Base-by-base conservation (phyloP, 306 rosid species). In the Vigna radiata region DNA sequence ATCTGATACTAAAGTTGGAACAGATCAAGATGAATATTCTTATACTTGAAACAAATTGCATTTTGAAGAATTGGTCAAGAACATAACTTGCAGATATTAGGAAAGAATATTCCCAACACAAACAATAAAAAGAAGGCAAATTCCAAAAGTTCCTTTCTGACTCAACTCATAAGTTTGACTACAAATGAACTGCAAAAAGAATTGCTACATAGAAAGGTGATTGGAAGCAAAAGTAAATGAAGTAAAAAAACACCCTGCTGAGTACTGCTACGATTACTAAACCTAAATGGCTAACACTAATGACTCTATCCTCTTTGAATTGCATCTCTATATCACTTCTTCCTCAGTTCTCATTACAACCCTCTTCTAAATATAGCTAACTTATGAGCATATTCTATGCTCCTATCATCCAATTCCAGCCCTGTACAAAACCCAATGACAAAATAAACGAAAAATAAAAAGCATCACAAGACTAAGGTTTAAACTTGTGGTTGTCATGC, bases 111-210 rank as follows among this genome's bases (percentile, higher is more conserved):
- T 6, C 8, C 4, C 23, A 48, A 7, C 15, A 31, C 17, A 46
- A 41, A 39, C 8, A 16, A 21, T 43, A 5, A 67, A 67, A 43
- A 17, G 1, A 52, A 19, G 21, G 61, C 16, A 75, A 68, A 80
- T 16, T 80, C 63, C 81, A 79, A 83, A 79, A 72, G 83, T 15
- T 75, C 29, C 82, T 85, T 85, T 19, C 85, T 79, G 80, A 82
- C 89, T 85, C 81, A 72, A 84, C 80, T 83, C 85, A 88, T 72
- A 84, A 82, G 56, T 33, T 83, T 83, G 68, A 83, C 90, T 86
- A 89, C 87, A 90, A 89, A 77, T 83, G 75, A 85, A 88, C 91
- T 92, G 90, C 96, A 90, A 90, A 92, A 90, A 90, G 92, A 90
- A 90, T 89, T 84, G 87, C 83, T 73, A 78, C 13, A 39, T 68